Conservation (phyloP, 192 early-diverging fungal species). For the Linnemannia exigua region DNA sequence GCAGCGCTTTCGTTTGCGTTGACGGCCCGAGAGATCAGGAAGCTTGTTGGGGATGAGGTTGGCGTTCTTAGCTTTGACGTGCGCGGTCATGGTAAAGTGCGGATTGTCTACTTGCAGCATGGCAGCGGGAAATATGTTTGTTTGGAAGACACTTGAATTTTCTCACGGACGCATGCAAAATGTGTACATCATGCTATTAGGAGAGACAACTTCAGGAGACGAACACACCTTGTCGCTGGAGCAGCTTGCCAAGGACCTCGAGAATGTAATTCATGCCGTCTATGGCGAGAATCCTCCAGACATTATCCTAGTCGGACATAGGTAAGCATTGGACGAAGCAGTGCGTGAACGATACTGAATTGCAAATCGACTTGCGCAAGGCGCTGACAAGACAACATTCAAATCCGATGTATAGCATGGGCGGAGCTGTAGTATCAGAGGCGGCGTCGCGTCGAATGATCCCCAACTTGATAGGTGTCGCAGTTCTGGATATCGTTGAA, state of each 20-base stretch:
- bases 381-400: not conserved
- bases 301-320: conserved; percentile 84
- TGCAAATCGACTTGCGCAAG: not conserved
- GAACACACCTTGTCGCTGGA: conserved; percentile 69
- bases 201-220: conserved; percentile 59
- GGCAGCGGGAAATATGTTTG: not conserved
- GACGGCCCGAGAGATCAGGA: conserved; percentile 64
- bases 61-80: conserved; percentile 76
- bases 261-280: conserved; percentile 59
- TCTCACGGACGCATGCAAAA: not conserved
- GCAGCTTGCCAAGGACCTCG: conserved; percentile 70
- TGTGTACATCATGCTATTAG: conserved; percentile 28
- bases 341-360: not conserved
- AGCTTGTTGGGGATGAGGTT: conserved; percentile 47
- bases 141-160: not conserved
- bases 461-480: conserved; percentile 69
- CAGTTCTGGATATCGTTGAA: conserved; percentile 86
- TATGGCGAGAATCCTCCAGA: conserved; percentile 66
- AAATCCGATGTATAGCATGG: conserved; percentile 69
- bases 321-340: conserved; percentile 51
- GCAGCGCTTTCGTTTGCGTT: conserved; percentile 79
- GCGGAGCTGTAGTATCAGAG: conserved; percentile 81
- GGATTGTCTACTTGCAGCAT: not conserved
- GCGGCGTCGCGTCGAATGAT: conserved; percentile 67
- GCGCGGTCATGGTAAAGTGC: conserved; percentile 77